Evolutionary conservation across 805 yeast species (phyloP), one percentile per base, ranked within the genome.

Genomic region (Saccharomycopsis sp.): DNA sequence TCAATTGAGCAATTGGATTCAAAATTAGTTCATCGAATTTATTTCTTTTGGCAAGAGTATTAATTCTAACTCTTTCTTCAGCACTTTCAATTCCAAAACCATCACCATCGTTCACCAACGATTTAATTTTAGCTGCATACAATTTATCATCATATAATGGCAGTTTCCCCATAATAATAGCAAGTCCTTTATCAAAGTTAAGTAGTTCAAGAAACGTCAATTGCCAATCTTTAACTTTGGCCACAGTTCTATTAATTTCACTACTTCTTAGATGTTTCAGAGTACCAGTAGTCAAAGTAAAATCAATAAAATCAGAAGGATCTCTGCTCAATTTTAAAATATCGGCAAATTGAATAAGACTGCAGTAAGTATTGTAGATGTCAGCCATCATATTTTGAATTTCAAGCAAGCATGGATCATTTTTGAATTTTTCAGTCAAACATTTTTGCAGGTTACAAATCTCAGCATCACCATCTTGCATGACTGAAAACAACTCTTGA

Each of bases 51-150:
- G 38, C 24, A 7, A 43, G 14, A 28, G 34, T 26, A 19, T 43
- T 46, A 21, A 47, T 13, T n/a, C 29, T 16, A 1, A 45, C 43
- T 26, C 43, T 42, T 5, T 42, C 52, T 8, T 49, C 52, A 4
- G 46, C 22, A 9, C 28, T 22, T 20, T 48, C 48, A 13, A 40
- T 28, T 20, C 23, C 21, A 26, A 21, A 40, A n/a, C 13, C 16
- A 5, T 27, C 35, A 43, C 22, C 33, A 2, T 26, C 23, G 22
- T 19, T 32, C 9, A 26, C n/a, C 9, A 45, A 19, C 3, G 8
- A 11, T n/a, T 32, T 41, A 21, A 45, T 14, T 20, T 29, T 41
- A 6, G 9, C 35, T 9, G 8, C 17, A 17, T 40, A 31, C n/a
- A 26, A 3, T 5, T 37, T 31, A 22, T 44, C 38, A 36, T 40